These are phyloP conservation scores for Fusarium hainanense DNA, from an alignment of 2,329 filamentous ascomycete genomes.

Conservation along the genomic window DNA sequence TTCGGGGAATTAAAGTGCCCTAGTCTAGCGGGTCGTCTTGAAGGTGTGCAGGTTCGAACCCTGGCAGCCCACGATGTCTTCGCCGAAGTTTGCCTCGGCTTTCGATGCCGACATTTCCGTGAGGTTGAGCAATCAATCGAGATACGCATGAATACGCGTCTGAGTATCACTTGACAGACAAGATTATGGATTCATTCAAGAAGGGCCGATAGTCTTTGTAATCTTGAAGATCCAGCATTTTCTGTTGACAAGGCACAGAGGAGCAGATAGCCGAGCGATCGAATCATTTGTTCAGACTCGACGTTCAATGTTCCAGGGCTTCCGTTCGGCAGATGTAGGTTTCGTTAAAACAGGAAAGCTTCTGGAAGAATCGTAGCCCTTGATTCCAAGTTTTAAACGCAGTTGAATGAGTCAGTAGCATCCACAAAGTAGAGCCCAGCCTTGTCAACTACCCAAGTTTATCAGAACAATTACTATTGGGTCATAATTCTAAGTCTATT, in stretches of 20 bases:
- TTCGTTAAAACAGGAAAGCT: too few relatives aligned
- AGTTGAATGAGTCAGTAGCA: too few relatives aligned
- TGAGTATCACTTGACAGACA: conserved; percentile 1
- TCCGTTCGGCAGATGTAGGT: too few relatives aligned
- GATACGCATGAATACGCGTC: not conserved
- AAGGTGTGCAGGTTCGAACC: not conserved
- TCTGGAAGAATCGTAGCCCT: too few relatives aligned
- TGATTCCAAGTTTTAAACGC: too few relatives aligned
- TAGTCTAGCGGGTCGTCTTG: not conserved
- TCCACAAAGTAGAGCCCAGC: not conserved
- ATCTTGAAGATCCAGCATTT: not conserved
- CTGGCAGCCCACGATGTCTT: not conserved
- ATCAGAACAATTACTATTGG: accelerated
- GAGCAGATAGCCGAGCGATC: not conserved
- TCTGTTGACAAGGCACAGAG: too few relatives aligned
- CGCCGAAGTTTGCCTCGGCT: not conserved
- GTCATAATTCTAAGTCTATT: too few relatives aligned
- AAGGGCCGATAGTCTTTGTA: conserved; percentile 5
- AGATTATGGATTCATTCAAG: not conserved
- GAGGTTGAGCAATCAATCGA: not conserved
- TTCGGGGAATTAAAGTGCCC: conserved; percentile 14
- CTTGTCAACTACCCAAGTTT: accelerated
- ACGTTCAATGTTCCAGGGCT: too few relatives aligned
- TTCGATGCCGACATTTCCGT: conserved; percentile 8
- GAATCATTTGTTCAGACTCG: too few relatives aligned